Evolutionary conservation across 163 green algal genomes (phyloP), one percentile per base, ranked within the genome.

Genomic region (Volvox carteri): DNA sequence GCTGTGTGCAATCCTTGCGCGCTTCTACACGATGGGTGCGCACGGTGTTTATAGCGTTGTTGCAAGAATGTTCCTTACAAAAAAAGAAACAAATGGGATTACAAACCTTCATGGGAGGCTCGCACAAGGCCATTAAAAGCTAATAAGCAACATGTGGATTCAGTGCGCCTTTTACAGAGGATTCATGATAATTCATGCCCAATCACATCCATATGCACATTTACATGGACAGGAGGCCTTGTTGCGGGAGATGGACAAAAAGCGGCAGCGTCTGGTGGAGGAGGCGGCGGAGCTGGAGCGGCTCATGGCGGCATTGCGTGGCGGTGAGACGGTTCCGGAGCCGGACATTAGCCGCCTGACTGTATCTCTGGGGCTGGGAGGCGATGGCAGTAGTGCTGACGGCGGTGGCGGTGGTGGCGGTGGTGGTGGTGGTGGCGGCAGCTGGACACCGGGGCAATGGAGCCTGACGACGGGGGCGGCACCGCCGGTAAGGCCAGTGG

Each of bases 211-310:
- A n/a, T n/a, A n/a, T n/a, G n/a, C n/a, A n/a, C n/a, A n/a, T n/a
- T n/a, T n/a, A n/a, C n/a, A n/a, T n/a, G n/a, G n/a, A n/a, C 81
- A 91, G 87, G 87, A 89, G 79, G 67, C 76, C 0, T 42, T 92
- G 62, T 37, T 92, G 6, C 72, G 87, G 23, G 73, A 84, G 75
- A 76, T 92, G 50, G 83, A 90, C 50, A 87, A 90, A 52, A 92
- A 92, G 88, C 88, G 88, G 54, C 88, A 92, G 67, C 62, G 87
- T 44, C 74, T 92, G 48, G 81, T 83, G 68, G 65, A 50, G 48
- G 83, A 92, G 74, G 73, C 87, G 41, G 81, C 88, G 25, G 88
- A 83, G 60, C 76, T 92, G 78, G 87, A 91, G 72, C 79, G 79
- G 4, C 62, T 86, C 25, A 78, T 89, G 79, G 70, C 54, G 50